These are phyloP conservation scores for Hymenochaete sp. DNA, from an alignment of 1,284 basidiomycete genomes.

Conservation along the genomic window DNA sequence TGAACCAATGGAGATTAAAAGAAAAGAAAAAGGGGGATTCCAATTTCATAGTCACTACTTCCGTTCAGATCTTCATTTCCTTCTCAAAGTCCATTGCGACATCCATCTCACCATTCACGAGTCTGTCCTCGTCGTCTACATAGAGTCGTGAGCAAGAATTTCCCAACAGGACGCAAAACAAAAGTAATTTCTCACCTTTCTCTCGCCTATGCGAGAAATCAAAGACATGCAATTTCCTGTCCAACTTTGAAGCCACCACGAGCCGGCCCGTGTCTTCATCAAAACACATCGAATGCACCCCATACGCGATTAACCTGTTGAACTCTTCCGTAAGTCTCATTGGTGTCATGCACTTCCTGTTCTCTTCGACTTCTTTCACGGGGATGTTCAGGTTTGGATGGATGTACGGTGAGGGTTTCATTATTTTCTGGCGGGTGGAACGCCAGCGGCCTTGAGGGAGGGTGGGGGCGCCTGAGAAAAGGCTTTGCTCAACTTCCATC, in stretches of 20 bases:
- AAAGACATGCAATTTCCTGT: conserved; percentile 27
- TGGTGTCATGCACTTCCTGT: no score
- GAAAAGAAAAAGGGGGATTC: neutral
- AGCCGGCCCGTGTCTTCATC: conserved; percentile 37
- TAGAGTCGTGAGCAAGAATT: no score
- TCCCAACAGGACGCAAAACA: no score
- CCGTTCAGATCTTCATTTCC: neutral
- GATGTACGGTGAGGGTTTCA: neutral
- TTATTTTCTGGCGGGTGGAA: neutral
- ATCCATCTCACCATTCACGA: conserved; percentile 3
- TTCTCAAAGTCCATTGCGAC: neutral
- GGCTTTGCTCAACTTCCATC: conserved; percentile 1
- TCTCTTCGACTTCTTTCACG: neutral
- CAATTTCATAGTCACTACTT: neutral
- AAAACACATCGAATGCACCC: conserved; percentile 31
- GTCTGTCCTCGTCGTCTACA: conserved; percentile 5
- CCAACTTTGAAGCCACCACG: conserved; percentile 27
- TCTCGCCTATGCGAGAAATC: conserved; percentile 33
- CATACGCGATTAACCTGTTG: conserved; percentile 19
- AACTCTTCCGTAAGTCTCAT: conserved; percentile 16
- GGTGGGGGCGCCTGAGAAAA: no score
- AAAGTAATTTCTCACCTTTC: conserved; percentile 31
- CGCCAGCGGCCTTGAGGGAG: neutral
- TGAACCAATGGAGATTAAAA: no score
- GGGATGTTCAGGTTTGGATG: conserved; percentile 2